Conservation (phyloP, 1,284 basidiomycete species). For the Golubevia sp. region DNA sequence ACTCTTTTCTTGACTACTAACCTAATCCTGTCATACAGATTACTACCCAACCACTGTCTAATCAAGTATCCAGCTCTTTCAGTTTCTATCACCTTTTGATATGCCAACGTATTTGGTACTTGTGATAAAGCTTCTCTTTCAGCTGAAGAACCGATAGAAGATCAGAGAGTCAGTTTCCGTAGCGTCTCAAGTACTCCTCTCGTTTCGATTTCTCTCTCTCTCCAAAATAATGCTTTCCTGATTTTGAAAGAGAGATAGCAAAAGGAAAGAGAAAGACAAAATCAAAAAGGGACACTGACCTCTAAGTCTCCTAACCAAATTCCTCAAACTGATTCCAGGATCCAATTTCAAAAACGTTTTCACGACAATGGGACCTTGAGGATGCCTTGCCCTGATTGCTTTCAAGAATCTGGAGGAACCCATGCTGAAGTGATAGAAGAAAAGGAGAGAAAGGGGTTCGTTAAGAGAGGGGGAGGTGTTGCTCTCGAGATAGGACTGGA, state of each 20-base stretch:
- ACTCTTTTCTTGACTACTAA: no score
- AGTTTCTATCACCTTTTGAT: constrained; percentile 89
- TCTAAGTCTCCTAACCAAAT: constrained; percentile 73
- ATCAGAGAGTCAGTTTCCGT: no score
- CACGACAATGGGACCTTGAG: constrained; percentile 73
- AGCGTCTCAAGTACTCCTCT: no score
- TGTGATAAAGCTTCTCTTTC: constrained; percentile 83
- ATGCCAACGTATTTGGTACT: constrained; percentile 85
- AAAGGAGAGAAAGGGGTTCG: not conserved
- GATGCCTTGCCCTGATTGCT: constrained; percentile 79
- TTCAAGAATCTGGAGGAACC: constrained; percentile 94
- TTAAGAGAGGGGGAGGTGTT: constrained; percentile 4
- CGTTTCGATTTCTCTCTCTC: no score
- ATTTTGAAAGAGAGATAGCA: no score
- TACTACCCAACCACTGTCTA: constrained; percentile 91
- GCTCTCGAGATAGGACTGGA: constrained; percentile 10
- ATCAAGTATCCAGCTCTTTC: constrained; percentile 95
- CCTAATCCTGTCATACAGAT: constrained; percentile 97
- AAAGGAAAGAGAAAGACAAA: not conserved
- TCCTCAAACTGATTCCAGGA: constrained; percentile 71
- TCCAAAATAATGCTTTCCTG: no score
- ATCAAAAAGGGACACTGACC: constrained; percentile 65
- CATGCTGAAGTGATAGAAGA: constrained; percentile 65
- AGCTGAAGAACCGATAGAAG: constrained; percentile 23
- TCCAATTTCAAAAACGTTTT: constrained; percentile 85